Evolutionary conservation across 176 grass and related monocot genomes (phyloP), one percentile per base, ranked within the genome.

Genomic region (Neostapfia colusana): DNA sequence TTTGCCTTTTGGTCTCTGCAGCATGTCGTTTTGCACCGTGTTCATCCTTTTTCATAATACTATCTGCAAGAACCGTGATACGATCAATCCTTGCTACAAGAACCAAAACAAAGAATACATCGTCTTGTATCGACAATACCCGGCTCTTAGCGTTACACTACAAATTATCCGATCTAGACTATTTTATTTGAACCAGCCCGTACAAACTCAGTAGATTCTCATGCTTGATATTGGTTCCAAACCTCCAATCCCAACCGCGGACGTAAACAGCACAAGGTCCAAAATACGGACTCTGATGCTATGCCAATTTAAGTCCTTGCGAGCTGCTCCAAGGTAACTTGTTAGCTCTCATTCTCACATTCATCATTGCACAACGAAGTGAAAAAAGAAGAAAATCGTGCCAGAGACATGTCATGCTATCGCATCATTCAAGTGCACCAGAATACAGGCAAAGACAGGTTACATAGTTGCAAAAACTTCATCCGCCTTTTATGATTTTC

Each of bases 391-490:
- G 2, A 10, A 10, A 23, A 56, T 24, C n/a, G 63, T 17, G 44
- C 6, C 18, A 16, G 11, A 63, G 25, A 3, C 45, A 65, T 43
- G 11, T 40, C 24, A 77, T 2, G 15, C 10, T 44, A 45, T 44
- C 66, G 65, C 42, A 50, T 57, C 21, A 78, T 72, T 78, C 10
- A 63, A 37, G 63, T 37, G 79, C 36, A 23, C 62, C 53, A 83
- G 62, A 63, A 50, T 68, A 65, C 68, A 87, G 40, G 41, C 74
- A 77, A 39, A 72, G 21, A 25, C 60, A 61, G 3, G 72, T 65
- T 76, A 74, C 42, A 74, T 42, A 57, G 75, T 79, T 40, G 69
- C 74, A 83, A 79, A 83, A 88, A 79, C 70, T 84, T 76, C 71
- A 34, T 63, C 45, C 2, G 55, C 65, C 79, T 55, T 75, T 34